Base-by-base conservation (phyloP, 495 filamentous ascomycete species). In the Tuber indicum region DNA sequence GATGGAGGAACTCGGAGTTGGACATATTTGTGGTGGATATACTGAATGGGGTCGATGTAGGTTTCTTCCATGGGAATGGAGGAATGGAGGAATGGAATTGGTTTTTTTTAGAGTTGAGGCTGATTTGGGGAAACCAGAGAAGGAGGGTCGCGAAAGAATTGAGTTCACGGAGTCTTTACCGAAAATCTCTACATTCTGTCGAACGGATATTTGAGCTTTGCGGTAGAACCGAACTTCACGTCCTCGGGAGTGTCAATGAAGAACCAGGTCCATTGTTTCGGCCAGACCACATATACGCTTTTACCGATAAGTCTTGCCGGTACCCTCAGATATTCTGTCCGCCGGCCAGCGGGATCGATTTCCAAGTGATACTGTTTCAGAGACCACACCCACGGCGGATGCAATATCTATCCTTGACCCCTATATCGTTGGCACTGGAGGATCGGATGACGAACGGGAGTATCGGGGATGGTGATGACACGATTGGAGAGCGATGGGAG, bases 381-480 rank as follows among this genome's bases (percentile, higher is more conserved):
- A 88, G 93, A 36, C 96, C 96, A 0, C 89, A 93, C 77, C 94
- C 96, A 1, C 89, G 87, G 45, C 89, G 91, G 76, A 99, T 99
- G 96, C 95, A 99, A 84, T 98, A 97, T 81, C 93, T 98, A 84
- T 98, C 96, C 1, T 86, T 97, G 26, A 88, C 90, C 66, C 96
- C 95, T 0, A 98, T 99, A 58, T 91, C 94, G 0, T 85, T 99
- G 44, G 93, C 93, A 0, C 86, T 99, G 73, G 92, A 89, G 14
- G 96, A 97, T 83, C 94, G 97, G 80, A 84, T 84, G 32, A 85
- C 84, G 8, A 84, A 85, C 39, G 89, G 89, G 77, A 85, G 87
- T 23, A 88, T 91, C 75, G 87, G 87, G 5, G 91, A 91, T 75
- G 88, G 90, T 58, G 90, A 93, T 80, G 89, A 89, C 80, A 80